Percentiles rank a stretch among this genome's conserved stretches.
Evolutionary conservation across 371 early-diverging fungal genomes (phyloP).

Genomic region (Mycotypha africana): DNA sequence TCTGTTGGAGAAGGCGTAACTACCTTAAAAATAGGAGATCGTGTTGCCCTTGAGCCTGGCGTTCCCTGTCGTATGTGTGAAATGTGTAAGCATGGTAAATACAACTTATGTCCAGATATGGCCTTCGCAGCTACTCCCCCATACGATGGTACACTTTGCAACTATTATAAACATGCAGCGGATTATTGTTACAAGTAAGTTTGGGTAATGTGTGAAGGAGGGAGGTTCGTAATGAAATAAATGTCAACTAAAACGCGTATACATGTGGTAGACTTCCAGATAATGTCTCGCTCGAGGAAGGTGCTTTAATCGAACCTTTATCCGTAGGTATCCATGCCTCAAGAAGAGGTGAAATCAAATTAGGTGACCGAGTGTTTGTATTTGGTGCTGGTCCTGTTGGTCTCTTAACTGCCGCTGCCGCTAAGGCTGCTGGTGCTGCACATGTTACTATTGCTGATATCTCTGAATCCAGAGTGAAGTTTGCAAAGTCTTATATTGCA

Average conservation of each 20-base stretch:
- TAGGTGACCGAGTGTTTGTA: conserved; percentile 64
- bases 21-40: conserved; percentile 61
- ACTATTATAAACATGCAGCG: conserved; percentile 45
- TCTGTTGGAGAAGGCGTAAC: conserved; percentile 50
- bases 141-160: conserved; percentile 44
- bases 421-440: conserved; percentile 47
- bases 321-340: conserved; percentile 49
- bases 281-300: conserved; percentile 55
- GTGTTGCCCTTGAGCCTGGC: conserved; percentile 63
- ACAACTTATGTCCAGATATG: conserved; percentile 48
- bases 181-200: conserved; percentile 49
- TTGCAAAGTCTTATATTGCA: conserved; percentile 46
- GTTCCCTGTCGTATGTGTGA: conserved; percentile 60
- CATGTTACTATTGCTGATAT: conserved; percentile 41
- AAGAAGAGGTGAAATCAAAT: conserved; percentile 49
- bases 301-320: conserved; percentile 41
- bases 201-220: conserved; percentile 1
- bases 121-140: conserved; percentile 52
- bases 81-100: conserved; percentile 43
- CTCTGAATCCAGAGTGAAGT: conserved; percentile 23
- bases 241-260: too few species aligned
- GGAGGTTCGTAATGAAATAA: conserved; percentile 5
- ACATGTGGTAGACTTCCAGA: conserved; percentile 36
- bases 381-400: conserved; percentile 61
- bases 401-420: conserved; percentile 45